These are phyloP conservation scores for Calonectria henricotiae DNA, from an alignment of 2,329 filamentous ascomycete genomes.

Conservation along the genomic window DNA sequence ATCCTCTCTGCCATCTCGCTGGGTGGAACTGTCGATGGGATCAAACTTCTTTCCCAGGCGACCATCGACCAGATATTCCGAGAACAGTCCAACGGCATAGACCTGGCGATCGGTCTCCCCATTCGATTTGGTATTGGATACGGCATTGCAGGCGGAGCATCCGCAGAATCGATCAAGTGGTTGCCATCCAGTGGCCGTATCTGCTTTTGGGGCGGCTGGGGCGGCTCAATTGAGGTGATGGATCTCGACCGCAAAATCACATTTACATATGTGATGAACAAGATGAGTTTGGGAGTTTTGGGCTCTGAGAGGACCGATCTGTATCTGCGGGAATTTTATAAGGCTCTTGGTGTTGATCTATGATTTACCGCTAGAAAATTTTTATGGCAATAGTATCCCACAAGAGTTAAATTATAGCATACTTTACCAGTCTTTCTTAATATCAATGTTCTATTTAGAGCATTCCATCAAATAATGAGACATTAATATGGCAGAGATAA, in stretches of 20 bases:
- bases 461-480: too few species aligned
- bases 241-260: conserved; percentile 62
- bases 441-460: too few species aligned
- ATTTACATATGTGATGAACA: conserved; percentile 65
- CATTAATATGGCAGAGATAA: too few species aligned
- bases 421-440: too few species aligned
- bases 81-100: conserved; percentile 2
- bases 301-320: conserved; percentile 4
- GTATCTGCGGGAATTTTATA: conserved; percentile 3
- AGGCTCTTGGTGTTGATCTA: conserved; percentile 10
- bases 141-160: not conserved
- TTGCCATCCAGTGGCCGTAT: conserved; percentile 53
- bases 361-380: not conserved
- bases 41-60: not conserved
- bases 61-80: conserved; percentile 14
- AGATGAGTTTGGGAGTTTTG: conserved; percentile 53
- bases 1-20: not conserved
- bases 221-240: conserved; percentile 63
- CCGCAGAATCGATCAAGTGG: conserved; percentile 1
- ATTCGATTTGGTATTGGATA: conserved; percentile 8
- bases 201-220: conserved; percentile 64
- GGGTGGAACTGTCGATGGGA: not conserved
- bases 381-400: too few species aligned
- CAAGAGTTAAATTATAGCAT: too few species aligned
- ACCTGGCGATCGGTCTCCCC: not conserved